A percentile compares a stretch with the other conserved stretches of the same genome.
Conservation (phyloP, 306 rosid species). For the Acmispon strigosus region DNA sequence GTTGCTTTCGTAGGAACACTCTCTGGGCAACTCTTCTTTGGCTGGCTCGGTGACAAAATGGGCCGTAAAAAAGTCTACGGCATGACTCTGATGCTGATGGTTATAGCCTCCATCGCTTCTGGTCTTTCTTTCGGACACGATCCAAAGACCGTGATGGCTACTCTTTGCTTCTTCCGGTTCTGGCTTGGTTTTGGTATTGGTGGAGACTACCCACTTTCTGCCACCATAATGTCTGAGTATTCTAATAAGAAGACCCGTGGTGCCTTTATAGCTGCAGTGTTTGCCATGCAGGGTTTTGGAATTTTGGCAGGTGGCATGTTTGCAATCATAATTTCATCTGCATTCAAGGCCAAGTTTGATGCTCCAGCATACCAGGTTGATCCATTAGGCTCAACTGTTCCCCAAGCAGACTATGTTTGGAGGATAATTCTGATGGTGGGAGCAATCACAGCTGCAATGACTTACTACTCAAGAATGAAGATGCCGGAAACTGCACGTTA, state of each 20-base stretch:
- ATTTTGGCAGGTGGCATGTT: constrained; percentile 63
- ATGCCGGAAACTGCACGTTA: constrained; percentile 86
- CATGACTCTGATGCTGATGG: constrained; percentile 68
- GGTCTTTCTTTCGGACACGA: constrained; percentile 63
- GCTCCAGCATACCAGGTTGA: constrained; percentile 38
- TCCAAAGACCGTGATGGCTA: constrained; percentile 47
- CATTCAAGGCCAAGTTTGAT: constrained; percentile 35
- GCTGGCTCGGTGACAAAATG: constrained; percentile 79
- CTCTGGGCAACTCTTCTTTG: constrained; percentile 70
- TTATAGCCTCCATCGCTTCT: constrained; percentile 53
- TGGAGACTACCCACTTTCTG: constrained; percentile 79
- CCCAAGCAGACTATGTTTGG: constrained; percentile 65
- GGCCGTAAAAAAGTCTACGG: constrained; percentile 70
- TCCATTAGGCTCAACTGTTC: constrained; percentile 45
- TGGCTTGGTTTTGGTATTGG: constrained; percentile 88
- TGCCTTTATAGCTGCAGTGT: constrained; percentile 69
- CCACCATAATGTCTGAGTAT: constrained; percentile 79
- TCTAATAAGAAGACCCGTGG: constrained; percentile 77
- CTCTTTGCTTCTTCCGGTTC: constrained; percentile 71
- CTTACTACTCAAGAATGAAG: constrained; percentile 57
- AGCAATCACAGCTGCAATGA: constrained; percentile 60
- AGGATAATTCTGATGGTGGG: constrained; percentile 62
- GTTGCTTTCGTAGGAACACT: constrained; percentile 68
- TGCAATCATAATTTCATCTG: constrained; percentile 36
- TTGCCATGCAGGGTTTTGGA: constrained; percentile 87